Conservation (phyloP, 805 yeast genomes). For the Cyberlindnera xishuangbannaensis region DNA sequence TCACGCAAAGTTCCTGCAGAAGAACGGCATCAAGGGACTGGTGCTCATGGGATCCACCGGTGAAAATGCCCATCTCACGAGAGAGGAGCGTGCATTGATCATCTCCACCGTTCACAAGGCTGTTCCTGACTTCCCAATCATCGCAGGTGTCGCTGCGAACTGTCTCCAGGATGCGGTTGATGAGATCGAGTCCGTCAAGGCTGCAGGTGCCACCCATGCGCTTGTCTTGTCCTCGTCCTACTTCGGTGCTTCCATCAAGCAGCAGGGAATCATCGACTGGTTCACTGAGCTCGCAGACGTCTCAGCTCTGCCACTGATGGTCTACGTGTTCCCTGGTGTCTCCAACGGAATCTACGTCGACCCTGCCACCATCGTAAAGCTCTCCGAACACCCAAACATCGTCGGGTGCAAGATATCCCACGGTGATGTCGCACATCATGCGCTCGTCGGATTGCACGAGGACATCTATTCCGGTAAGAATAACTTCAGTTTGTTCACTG, state of each 20-base stretch:
- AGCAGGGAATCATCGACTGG: slow-evolving; percentile 42
- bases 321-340: slow-evolving; percentile 42
- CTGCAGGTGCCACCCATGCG: slow-evolving; percentile 36
- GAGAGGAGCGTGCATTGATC: slow-evolving; percentile 36
- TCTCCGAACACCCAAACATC: slow-evolving; percentile 35
- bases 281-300: slow-evolving; percentile 34
- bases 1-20: slow-evolving; percentile 38
- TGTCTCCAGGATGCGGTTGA: slow-evolving; percentile 39
- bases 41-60: slow-evolving; percentile 52
- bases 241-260: slow-evolving; percentile 41
- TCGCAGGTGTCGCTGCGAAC: slow-evolving; percentile 47
- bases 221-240: slow-evolving; percentile 41
- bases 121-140: slow-evolving; percentile 35
- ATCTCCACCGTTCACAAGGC: slow-evolving; percentile 30
- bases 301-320: slow-evolving; percentile 33
- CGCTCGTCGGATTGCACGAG: slow-evolving; percentile 38
- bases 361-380: slow-evolving; percentile 30
- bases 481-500: slow-evolving; percentile 41
- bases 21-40: slow-evolving; percentile 42
- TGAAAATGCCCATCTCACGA: slow-evolving; percentile 45
- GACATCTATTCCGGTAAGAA: slow-evolving; percentile 29
- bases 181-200: slow-evolving; percentile 31
- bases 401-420: slow-evolving; percentile 50
- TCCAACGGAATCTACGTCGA: slow-evolving; percentile 31
- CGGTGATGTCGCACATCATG: slow-evolving; percentile 43